Evolutionary conservation across 495 filamentous ascomycete species (phyloP).

Genomic region (Talaromyces ruber): DNA sequence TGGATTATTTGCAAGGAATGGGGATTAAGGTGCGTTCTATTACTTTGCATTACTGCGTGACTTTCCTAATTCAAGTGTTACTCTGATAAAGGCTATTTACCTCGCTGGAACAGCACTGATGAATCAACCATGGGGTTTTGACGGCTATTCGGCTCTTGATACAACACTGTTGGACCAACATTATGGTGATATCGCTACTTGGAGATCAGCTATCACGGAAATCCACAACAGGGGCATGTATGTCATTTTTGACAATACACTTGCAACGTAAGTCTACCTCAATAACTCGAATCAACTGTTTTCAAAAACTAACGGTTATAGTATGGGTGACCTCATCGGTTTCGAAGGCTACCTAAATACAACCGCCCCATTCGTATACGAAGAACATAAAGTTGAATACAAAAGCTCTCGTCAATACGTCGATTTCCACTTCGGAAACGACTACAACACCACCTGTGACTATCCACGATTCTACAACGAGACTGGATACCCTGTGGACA

Average conservation of each 20-base stretch:
- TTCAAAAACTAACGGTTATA: slow-evolving; percentile 4
- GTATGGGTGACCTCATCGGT: slow-evolving; percentile 60
- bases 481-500: slow-evolving; percentile 44
- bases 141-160: slow-evolving; percentile 61
- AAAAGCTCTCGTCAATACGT: slow-evolving; percentile 50
- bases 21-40: slow-evolving; percentile 51
- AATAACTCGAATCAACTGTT: not conserved
- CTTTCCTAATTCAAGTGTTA: slow-evolving; percentile 3
- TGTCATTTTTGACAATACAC: slow-evolving; percentile 64
- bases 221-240: slow-evolving; percentile 63
- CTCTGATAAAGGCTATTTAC: slow-evolving; percentile 48
- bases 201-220: slow-evolving; percentile 55
- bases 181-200: slow-evolving; percentile 53
- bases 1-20: slow-evolving; percentile 71
- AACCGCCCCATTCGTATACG: slow-evolving; percentile 49
- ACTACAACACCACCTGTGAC: slow-evolving; percentile 48
- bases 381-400: slow-evolving; percentile 52
- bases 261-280: slow-evolving; percentile 53
- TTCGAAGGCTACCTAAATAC: slow-evolving; percentile 59
- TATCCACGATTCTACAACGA: slow-evolving; percentile 64
- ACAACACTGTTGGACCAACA: slow-evolving; percentile 64
- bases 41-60: not conserved
- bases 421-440: slow-evolving; percentile 56
- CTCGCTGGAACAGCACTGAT: slow-evolving; percentile 61
- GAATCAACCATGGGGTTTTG: slow-evolving; percentile 63